These are phyloP conservation scores for sweet orange (Citrus sinensis) DNA, from an alignment of 345 rosid genomes.

Conservation along the genomic window DNA sequence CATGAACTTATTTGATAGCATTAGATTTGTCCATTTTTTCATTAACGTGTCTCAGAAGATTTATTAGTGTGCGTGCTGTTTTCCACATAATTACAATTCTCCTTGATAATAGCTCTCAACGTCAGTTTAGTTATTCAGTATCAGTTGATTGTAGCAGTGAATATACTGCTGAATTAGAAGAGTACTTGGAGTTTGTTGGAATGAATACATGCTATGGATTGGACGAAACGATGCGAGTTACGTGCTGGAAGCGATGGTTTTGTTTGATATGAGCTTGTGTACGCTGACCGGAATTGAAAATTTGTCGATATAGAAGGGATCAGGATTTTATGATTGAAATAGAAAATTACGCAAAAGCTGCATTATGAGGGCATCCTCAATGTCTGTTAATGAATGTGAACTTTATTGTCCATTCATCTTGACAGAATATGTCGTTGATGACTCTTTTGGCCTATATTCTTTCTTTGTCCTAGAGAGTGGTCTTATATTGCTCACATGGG, in stretches of 20 bases:
- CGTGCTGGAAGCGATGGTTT: not conserved
- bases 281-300: not conserved
- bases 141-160: not conserved
- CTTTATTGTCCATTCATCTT: not conserved
- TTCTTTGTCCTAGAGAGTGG: not conserved
- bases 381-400: not conserved
- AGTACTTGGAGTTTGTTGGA: not conserved
- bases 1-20: conserved; percentile 1
- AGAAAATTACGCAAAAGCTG: not conserved
- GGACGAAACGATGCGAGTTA: not conserved
- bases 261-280: not conserved
- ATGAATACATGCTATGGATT: not conserved
- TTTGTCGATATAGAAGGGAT: not conserved
- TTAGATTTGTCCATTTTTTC: not conserved
- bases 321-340: not conserved
- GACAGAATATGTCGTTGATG: not conserved
- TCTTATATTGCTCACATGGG: not conserved
- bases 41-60: not conserved
- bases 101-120: not conserved
- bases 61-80: not conserved
- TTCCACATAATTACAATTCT: not conserved
- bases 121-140: not conserved
- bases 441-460: not conserved
- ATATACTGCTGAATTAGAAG: conserved; percentile 5
- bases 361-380: not conserved